phyloP scores from a whole-genome alignment of 306 rosid species.

The Quercus robur region DNA sequence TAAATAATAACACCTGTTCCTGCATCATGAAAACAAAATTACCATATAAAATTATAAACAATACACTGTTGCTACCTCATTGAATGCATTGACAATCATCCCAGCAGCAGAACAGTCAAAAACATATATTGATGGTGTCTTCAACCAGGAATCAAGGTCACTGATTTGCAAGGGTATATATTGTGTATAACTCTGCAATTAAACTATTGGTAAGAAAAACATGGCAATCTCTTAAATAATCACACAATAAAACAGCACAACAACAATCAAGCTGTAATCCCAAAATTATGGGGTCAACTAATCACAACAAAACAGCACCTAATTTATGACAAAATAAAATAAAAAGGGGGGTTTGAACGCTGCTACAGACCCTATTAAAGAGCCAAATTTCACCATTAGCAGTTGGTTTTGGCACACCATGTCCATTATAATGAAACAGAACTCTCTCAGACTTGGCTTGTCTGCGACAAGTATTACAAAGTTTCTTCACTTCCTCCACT shows the following conservation, averaged over 20 bases:
- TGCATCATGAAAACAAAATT: slow-evolving; percentile 1
- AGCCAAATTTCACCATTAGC: slow-evolving; percentile 98
- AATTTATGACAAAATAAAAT: background rate
- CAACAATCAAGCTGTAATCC: no score
- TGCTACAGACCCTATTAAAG: slow-evolving; percentile 76
- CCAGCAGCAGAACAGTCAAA: slow-evolving; percentile 99
- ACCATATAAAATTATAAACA: background rate
- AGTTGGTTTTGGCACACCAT: slow-evolving; percentile 98
- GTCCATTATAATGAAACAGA: slow-evolving; percentile 96
- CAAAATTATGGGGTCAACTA: no score
- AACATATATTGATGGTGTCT: slow-evolving; percentile 96
- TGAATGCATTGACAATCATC: slow-evolving; percentile 75
- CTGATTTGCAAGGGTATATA: slow-evolving; percentile 87
- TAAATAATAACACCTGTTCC: slow-evolving; percentile 21
- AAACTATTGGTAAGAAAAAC: slow-evolving; percentile 14
- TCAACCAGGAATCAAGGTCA: slow-evolving; percentile 98
- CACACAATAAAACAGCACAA: background rate
- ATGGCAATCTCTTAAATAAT: background rate
- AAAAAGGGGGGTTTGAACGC: slow-evolving; percentile 1
- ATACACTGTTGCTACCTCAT: slow-evolving; percentile 53
- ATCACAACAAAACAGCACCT: background rate
- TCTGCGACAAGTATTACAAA: slow-evolving; percentile 83
- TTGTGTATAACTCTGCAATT: slow-evolving; percentile 92
- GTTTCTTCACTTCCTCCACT: slow-evolving; percentile 96
- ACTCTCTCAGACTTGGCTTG: slow-evolving; percentile 92